Conservation (phyloP, 140 eudicot species). For the Erigeron philadelphicus region DNA sequence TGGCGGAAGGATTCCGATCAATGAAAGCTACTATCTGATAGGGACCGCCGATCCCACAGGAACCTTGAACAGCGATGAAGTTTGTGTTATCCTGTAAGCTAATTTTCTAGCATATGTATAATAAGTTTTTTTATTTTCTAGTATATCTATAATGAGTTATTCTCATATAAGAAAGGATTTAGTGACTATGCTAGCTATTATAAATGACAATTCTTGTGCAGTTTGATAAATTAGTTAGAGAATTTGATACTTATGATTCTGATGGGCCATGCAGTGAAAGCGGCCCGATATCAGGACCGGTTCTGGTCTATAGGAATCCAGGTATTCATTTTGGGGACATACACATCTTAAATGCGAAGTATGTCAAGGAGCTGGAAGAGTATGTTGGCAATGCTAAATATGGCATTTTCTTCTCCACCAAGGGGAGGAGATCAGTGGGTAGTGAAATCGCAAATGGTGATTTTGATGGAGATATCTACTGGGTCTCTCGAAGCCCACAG, state of each 20-base stretch:
- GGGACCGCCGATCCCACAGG: conserved; percentile 92
- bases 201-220: background rate
- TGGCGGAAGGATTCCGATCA: conserved; percentile 56
- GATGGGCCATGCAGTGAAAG: conserved; percentile 42
- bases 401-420: conserved; percentile 72
- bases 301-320: conserved; percentile 75
- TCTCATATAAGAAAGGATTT: background rate
- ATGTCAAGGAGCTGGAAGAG: conserved; percentile 48
- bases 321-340: conserved; percentile 83
- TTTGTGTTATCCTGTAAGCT: conserved; percentile 72
- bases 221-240: background rate
- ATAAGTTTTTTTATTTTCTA: conserved; percentile 12
- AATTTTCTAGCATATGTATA: conserved; percentile 6
- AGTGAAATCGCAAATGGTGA: conserved; percentile 82
- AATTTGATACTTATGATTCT: conserved; percentile 1
- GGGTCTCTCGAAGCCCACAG: conserved; percentile 61
- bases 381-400: conserved; percentile 66
- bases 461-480: conserved; percentile 82
- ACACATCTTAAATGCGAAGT: conserved; percentile 52
- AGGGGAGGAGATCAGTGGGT: conserved; percentile 58
- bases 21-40: conserved; percentile 63
- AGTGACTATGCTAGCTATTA: background rate
- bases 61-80: conserved; percentile 49
- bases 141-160: background rate
- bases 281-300: conserved; percentile 67